phyloP scores from a whole-genome alignment of 495 filamentous ascomycete genomes.

The Parathielavia appendiculata region DNA sequence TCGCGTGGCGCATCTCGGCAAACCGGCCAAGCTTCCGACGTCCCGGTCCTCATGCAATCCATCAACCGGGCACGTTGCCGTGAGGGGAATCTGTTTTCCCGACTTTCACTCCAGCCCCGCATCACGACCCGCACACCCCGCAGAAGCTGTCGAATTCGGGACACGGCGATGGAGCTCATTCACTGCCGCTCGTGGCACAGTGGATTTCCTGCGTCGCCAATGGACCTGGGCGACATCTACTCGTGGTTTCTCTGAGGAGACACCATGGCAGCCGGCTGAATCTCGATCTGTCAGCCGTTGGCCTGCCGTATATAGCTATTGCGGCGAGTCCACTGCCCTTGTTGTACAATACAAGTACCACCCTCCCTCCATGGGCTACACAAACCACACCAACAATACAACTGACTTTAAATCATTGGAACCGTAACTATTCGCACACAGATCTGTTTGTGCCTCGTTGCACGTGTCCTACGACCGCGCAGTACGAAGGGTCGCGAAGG shows the following conservation, averaged over 20 bases:
- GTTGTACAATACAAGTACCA: not conserved
- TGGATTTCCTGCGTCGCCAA: not conserved
- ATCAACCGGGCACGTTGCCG: constrained; percentile 1
- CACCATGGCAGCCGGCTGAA: no score
- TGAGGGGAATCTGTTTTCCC: constrained; percentile 20
- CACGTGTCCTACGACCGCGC: not conserved
- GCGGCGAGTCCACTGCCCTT: not conserved
- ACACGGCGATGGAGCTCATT: not conserved
- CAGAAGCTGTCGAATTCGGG: not conserved
- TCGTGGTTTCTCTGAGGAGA: not conserved
- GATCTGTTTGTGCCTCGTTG: not conserved
- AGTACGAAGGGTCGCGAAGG: not conserved
- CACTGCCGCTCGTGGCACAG: constrained; percentile 12
- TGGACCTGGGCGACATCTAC: constrained; percentile 1
- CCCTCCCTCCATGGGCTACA: constrained; percentile 2
- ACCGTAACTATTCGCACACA: not conserved
- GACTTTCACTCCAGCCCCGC: not conserved
- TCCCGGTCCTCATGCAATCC: no score
- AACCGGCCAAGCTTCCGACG: constrained; percentile 5
- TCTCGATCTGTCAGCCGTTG: not conserved
- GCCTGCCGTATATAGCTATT: constrained; percentile 1
- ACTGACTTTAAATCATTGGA: not conserved
- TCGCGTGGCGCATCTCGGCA: constrained; percentile 10
- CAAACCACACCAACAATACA: not conserved
- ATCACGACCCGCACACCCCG: constrained; percentile 6